Evolutionary conservation across 306 rosid species (phyloP), one percentile per base, ranked within the genome.

Genomic region (Vigna unguiculata): DNA sequence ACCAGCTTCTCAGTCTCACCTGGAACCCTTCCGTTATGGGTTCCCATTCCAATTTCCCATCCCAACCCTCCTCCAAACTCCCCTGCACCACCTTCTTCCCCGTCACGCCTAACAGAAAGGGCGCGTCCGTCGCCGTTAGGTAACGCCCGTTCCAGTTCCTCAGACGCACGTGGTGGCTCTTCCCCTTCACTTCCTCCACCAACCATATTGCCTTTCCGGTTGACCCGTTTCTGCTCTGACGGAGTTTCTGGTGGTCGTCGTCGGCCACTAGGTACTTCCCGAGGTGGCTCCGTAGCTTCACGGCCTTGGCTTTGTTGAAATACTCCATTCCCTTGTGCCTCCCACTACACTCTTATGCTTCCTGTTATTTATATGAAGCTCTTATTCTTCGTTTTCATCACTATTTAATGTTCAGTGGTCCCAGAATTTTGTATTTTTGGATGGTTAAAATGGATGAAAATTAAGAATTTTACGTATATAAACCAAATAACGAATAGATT

Each of bases 1-100:
- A 90, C 96, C 98, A 91, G 3, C 90, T 90, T 81, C 71, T 83
- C 7, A 94, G 69, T 74, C 86, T 88, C 21, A 94, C 84, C 69
- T 85, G 90, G 4, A 78, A 85, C 21, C 95, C 98, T 0, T 90
- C 93, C 6, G 71, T 59, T 40, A 86, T 86, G 3, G 94, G 96
- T 71, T 91, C 95, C 91, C 97, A 91, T 74, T 90, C 90, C 70
- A 64, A 82, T 66, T 76, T 86, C 93, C 80, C 82, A 25, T 80
- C 75, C 28, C 64, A 38, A 0, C 53, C 75, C 12, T 14, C 20
- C 3, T 87, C 96, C 0, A 34, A 55, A 0, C 30, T 75, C 0
- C 66, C 21, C 74, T 83, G 96, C 10, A 81, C 15, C 41, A 85
- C 90, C 41, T 83, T 92, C 15, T 75, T 63, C 4, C 98, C 98